These are phyloP conservation scores for Galerina marginata DNA, from an alignment of 768 basidiomycete species.

Conservation along the genomic window DNA sequence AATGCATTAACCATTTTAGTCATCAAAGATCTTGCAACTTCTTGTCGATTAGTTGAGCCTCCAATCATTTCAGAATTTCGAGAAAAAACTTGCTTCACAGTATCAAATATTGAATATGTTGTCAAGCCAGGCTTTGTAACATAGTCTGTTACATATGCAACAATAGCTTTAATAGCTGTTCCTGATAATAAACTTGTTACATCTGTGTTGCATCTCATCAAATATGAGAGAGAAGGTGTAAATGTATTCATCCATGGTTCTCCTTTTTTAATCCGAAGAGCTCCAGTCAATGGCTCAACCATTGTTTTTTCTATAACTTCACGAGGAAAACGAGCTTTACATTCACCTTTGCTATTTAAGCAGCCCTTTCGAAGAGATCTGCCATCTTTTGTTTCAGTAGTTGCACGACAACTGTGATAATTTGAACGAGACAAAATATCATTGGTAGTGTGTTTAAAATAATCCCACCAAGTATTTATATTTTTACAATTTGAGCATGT, in stretches of 20 bases:
- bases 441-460: slow-evolving; percentile 28
- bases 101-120: slow-evolving; percentile 42
- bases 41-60: slow-evolving; percentile 13
- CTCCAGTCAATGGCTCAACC: slow-evolving; percentile 33
- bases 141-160: slow-evolving; percentile 49
- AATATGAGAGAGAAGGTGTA: slow-evolving; percentile 34
- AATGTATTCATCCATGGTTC: slow-evolving; percentile 44
- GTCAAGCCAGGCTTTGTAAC: slow-evolving; percentile 46
- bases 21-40: slow-evolving; percentile 35
- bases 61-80: slow-evolving; percentile 30
- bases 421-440: slow-evolving; percentile 34
- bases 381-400: not conserved
- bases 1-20: slow-evolving; percentile 40
- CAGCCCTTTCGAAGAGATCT: slow-evolving; percentile 25
- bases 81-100: slow-evolving; percentile 29
- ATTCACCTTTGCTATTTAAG: slow-evolving; percentile 34
- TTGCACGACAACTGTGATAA: slow-evolving; percentile 30
- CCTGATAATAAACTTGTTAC: slow-evolving; percentile 43
- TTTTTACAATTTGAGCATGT: too few species aligned
- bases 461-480: slow-evolving; percentile 20
- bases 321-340: slow-evolving; percentile 42
- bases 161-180: slow-evolving; percentile 42
- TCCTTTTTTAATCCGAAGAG: slow-evolving; percentile 33
- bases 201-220: slow-evolving; percentile 44
- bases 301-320: slow-evolving; percentile 19